Evolutionary conservation across 176 grass and related monocot genomes (phyloP).

Genomic region (Avena atlantica): DNA sequence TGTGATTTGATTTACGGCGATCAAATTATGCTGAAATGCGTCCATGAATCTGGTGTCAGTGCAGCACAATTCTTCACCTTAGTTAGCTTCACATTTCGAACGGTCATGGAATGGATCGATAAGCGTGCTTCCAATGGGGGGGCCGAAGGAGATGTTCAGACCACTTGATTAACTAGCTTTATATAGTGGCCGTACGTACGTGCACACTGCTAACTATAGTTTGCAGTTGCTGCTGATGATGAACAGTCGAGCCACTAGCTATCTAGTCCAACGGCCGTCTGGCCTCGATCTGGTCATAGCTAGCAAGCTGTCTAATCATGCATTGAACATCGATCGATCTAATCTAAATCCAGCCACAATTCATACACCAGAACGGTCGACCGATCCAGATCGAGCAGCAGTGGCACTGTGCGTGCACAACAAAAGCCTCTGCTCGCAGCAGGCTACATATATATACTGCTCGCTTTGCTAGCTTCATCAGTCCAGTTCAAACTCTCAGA

Average conservation of each 20-base stretch:
- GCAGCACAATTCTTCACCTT: too few relatives aligned
- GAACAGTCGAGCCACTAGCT: neutral
- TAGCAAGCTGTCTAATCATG: too few relatives aligned
- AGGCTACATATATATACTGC: neutral
- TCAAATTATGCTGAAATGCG: too few relatives aligned
- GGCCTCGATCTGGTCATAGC: neutral
- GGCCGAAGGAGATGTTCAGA: neutral
- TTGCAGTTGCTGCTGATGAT: neutral
- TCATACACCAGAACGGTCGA: neutral
- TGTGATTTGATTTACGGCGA: too few relatives aligned
- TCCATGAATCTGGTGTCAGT: too few relatives aligned
- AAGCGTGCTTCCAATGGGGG: neutral
- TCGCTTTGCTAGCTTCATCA: neutral
- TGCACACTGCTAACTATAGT: neutral
- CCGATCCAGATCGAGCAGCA: neutral
- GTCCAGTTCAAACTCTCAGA: neutral
- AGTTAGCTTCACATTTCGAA: neutral
- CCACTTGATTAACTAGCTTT: neutral
- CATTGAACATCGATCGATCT: neutral
- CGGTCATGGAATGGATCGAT: neutral
- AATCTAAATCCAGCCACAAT: neutral
- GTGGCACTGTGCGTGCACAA: neutral
- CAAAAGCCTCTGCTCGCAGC: neutral
- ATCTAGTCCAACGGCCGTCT: neutral
- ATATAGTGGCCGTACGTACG: neutral